These are phyloP conservation scores for Sporothrix variecibatus DNA, from an alignment of 2,329 filamentous ascomycete genomes.

Conservation along the genomic window DNA sequence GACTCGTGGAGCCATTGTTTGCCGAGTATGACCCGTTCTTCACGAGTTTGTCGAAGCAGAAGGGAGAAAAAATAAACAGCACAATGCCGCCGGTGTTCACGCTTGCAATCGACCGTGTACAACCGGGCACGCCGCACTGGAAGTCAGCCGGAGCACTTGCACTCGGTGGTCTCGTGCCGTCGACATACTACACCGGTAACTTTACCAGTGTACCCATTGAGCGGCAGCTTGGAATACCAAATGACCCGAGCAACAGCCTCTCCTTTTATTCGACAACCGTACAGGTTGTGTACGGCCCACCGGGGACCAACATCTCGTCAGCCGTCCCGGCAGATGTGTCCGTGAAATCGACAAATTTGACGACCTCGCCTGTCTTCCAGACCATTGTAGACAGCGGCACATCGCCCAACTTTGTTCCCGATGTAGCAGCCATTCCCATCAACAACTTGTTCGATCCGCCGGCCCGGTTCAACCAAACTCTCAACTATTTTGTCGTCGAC, in stretches of 20 bases:
- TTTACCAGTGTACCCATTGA: conserved; percentile 25
- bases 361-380: conserved; percentile 15
- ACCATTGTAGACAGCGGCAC: conserved; percentile 27
- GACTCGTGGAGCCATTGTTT: not conserved
- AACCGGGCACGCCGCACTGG: conserved; percentile 22
- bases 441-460: conserved; percentile 26
- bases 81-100: conserved; percentile 25
- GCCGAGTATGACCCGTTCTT: conserved; percentile 18
- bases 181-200: conserved; percentile 23
- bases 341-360: not conserved
- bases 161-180: conserved; percentile 25
- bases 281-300: not conserved
- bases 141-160: conserved; percentile 19
- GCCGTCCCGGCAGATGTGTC: not conserved
- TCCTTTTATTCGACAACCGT: conserved; percentile 1
- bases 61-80: not conserved
- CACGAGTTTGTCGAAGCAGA: conserved; percentile 18
- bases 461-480: conserved; percentile 23
- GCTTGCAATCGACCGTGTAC: conserved; percentile 30
- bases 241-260: not conserved
- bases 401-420: conserved; percentile 26
- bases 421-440: conserved; percentile 19
- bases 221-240: not conserved
- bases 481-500: conserved; percentile 24
- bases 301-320: not conserved